Evolutionary conservation across 805 yeast genomes (phyloP), one percentile per base, ranked within the genome.

Genomic region (Ogataea trehalophila): DNA sequence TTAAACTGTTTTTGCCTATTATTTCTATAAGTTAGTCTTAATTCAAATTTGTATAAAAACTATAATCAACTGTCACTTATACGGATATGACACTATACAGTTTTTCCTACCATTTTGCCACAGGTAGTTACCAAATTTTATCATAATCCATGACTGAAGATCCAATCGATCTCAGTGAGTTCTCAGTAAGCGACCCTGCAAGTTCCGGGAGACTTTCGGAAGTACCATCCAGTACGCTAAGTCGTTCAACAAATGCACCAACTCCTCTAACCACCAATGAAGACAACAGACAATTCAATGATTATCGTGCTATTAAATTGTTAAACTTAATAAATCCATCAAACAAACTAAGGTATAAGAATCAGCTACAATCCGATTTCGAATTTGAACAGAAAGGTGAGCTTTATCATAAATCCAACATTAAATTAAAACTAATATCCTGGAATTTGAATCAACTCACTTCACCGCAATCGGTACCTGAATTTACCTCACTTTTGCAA

Each of bases 391-490:
- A 50, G 11, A 26, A 38, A 15, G 45, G 42, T 14, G 42, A 38
- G 16, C 41, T 52, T 13, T 26, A 36, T 2, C 3, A 23, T n/a
- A 13, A n/a, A 20, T 37, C 37, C 17, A 37, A 42, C 2, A 37
- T 61, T n/a, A 42, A 18, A 2, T 33, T 71, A 5, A 59, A 69
- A 33, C 54, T 58, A 15, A 44, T 72, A 1, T 55, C 76, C 0
- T 73, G 77, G 77, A 73, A 73, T 45, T 51, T 73, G 18, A 61
- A 61, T 49, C 69, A 45, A 26, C 41, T 47, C 39, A 48, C 45
- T 22, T 48, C 20, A 15, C 37, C 46, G 15, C 20, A 4, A 20
- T 54, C 52, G 14, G 9, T 31, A 6, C 57, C 53, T 8, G 33
- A 50, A 16, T 50, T 57, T 6, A 46, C 47, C 2, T 55, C 57